Percentiles rank a stretch among this genome's conserved stretches.
These are phyloP conservation scores for Phytomonas sp. DNA, from an alignment of 208 protist genomes.

Conservation along the genomic window DNA sequence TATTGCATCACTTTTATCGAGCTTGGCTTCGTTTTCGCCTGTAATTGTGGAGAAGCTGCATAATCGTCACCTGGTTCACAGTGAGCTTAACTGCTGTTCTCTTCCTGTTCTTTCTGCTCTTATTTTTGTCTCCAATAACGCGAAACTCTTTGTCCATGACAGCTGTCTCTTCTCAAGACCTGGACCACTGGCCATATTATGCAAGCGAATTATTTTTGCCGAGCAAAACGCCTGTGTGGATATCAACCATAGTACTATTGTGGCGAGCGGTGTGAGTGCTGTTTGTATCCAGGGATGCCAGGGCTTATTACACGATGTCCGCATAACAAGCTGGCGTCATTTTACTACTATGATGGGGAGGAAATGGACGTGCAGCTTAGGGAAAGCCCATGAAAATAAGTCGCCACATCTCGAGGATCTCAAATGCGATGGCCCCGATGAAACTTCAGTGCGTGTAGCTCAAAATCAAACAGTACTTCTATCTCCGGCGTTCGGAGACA, in stretches of 20 bases:
- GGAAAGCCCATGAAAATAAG: not conserved
- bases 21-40: not conserved
- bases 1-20: not conserved
- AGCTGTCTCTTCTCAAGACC: not conserved
- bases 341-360: not conserved
- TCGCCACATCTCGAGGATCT: not conserved
- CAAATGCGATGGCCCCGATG: not conserved
- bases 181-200: not conserved
- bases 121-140: slow-evolving; percentile 61
- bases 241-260: slow-evolving; percentile 36
- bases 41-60: not conserved
- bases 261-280: slow-evolving; percentile 35
- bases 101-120: slow-evolving; percentile 15
- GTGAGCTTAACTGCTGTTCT: not conserved
- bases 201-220: slow-evolving; percentile 54
- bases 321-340: not conserved
- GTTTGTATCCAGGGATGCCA: slow-evolving; percentile 62
- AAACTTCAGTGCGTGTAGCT: not conserved
- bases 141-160: slow-evolving; percentile 16
- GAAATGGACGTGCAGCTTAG: not conserved
- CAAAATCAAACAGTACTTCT: not conserved
- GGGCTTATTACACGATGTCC: slow-evolving; percentile 8
- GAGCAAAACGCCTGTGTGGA: slow-evolving; percentile 63
- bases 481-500: slow-evolving; percentile 16
- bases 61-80: not conserved